Conservation (phyloP, 768 basidiomycete genomes). For the Cyathus striatus region DNA sequence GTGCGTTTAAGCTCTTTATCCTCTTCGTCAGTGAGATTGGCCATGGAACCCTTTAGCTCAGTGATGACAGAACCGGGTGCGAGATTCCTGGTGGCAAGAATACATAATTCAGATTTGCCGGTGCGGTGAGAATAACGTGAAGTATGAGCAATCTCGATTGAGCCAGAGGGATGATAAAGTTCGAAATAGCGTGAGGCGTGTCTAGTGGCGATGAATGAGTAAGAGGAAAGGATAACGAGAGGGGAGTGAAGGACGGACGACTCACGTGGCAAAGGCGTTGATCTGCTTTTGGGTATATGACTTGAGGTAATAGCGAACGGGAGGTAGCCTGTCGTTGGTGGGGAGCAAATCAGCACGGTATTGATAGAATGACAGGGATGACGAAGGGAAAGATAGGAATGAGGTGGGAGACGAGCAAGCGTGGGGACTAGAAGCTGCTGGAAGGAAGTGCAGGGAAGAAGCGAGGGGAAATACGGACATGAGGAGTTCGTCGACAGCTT, state of each 20-base stretch:
- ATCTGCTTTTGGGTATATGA: constrained; percentile 78
- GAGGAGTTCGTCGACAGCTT: constrained; percentile 76
- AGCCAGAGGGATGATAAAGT: constrained; percentile 77
- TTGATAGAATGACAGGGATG: not conserved
- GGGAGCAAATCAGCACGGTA: not conserved
- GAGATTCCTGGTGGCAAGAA: constrained; percentile 73
- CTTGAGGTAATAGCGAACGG: constrained; percentile 76
- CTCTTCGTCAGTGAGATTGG: constrained; percentile 80
- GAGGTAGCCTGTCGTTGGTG: constrained; percentile 46
- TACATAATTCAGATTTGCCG: constrained; percentile 86
- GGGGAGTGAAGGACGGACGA: constrained; percentile 22
- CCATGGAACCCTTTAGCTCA: constrained; percentile 91
- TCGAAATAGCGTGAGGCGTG: constrained; percentile 89
- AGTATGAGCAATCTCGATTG: constrained; percentile 85
- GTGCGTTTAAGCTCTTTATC: constrained; percentile 84
- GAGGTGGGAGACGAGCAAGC: no score
- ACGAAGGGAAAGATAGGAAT: not conserved
- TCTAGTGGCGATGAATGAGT: constrained; percentile 33
- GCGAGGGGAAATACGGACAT: constrained; percentile 46
- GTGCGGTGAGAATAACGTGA: constrained; percentile 84
- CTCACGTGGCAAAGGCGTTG: constrained; percentile 90
- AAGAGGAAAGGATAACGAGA: constrained; percentile 10
- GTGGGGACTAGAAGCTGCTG: no score
- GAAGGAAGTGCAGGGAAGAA: no score
- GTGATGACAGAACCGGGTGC: constrained; percentile 67